These are phyloP conservation scores for Camelina laxa DNA, from an alignment of 345 rosid genomes.

Conservation along the genomic window DNA sequence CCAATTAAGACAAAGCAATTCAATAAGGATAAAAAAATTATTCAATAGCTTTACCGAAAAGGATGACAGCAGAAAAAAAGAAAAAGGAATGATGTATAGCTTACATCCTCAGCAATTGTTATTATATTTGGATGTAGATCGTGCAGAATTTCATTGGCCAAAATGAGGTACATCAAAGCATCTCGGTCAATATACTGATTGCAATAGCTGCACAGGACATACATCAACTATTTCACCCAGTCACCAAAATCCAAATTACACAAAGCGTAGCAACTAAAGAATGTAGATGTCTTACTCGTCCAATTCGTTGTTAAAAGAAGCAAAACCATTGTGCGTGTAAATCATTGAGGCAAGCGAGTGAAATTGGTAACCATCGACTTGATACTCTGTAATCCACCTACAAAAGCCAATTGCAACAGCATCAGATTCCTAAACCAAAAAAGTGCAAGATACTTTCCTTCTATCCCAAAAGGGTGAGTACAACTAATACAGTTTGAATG, in stretches of 20 bases:
- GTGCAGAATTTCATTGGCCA: constrained; percentile 94
- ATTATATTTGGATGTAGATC: constrained; percentile 81
- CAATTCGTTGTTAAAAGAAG: constrained; percentile 71
- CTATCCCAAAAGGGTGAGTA: constrained; percentile 24
- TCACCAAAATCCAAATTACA: constrained; percentile 29
- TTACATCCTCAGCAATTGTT: constrained; percentile 96
- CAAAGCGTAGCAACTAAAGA: constrained; percentile 18
- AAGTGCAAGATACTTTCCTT: constrained; percentile 20
- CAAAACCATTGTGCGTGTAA: constrained; percentile 95
- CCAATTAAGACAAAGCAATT: constrained; percentile 4
- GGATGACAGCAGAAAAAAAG: not conserved
- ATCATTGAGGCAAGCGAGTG: constrained; percentile 96
- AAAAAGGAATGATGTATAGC: constrained; percentile 33
- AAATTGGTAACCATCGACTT: constrained; percentile 91
- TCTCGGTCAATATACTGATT: constrained; percentile 93
- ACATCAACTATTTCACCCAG: constrained; percentile 26
- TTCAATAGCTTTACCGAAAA: not conserved
- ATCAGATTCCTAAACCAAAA: constrained; percentile 27
- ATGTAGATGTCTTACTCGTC: constrained; percentile 79
- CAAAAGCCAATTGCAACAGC: constrained; percentile 32
- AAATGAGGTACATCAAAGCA: constrained; percentile 82
- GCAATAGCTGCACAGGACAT: constrained; percentile 71
- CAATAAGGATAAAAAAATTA: not conserved
- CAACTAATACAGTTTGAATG: constrained; percentile 5
- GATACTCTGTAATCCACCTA: constrained; percentile 97